Evolutionary conservation across 1,284 basidiomycete species (phyloP), one percentile per base, ranked within the genome.

Genomic region (Boletellus sp.): DNA sequence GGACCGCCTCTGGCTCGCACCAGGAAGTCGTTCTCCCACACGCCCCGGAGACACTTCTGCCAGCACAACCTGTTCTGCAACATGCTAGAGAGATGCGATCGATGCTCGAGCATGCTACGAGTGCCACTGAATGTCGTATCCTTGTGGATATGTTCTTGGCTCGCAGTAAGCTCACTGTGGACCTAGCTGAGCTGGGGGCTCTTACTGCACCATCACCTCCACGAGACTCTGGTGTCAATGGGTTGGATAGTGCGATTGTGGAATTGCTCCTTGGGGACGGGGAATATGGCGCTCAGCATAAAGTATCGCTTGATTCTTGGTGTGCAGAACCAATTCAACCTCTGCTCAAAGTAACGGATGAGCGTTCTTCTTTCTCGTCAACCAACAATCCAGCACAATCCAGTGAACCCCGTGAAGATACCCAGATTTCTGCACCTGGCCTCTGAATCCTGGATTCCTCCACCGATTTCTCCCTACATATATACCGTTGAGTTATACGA

Each of bases 131-230:
- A 72, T 93, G 91, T 64, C 86, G 89, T 45, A 74, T 93, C 32
- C 81, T 94, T 38, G 76, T 92, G 38, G 86, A 91, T 59, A 87
- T 91, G 73, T 87, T 90, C 68, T 74, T 94, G 48, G 77, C 81
- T 21, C 81, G 82, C 61, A 80, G 86, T 22, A 70, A 78, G 42
- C 59, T 71, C 22, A 30, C 50, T 13, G 35, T 62, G 28, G 66
- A 73, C 47, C 49, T 61, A 36, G 44, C 49, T 18, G 47, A 57
- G 36, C 47, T 51, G 15, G 57, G 30, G 39, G 26, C 44, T 4
- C 36, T 45, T n/a, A 8, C 49, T 32, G 8, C 45, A 15, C 32
- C 51, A 5, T 42, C 55, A 36, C 33, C 52, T n/a, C 38, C 52
- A 24, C 54, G n/a, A 38, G 60, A 60, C 19, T 35, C 47, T 45